Conservation (phyloP, 495 filamentous ascomycete genomes). For the Penicillium robsamsonii region DNA sequence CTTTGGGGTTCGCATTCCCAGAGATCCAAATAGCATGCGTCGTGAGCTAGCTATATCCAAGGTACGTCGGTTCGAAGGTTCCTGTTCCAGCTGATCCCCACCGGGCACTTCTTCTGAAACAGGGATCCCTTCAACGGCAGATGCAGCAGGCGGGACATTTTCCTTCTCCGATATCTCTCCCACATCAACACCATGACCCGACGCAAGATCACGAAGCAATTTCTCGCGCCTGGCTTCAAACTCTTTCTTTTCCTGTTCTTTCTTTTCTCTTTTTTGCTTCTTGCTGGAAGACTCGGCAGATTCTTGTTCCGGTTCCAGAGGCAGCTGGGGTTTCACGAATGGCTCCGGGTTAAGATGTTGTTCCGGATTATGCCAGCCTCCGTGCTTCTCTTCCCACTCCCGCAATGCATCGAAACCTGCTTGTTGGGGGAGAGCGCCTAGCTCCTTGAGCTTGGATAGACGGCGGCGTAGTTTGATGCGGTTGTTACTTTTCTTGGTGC, state of each 20-base stretch:
- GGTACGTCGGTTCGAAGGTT: conserved; percentile 39
- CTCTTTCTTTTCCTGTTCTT: conserved; percentile 31
- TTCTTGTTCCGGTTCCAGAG: conserved; percentile 2
- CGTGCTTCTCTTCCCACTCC: conserved; percentile 33
- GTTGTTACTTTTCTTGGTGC: conserved; percentile 55
- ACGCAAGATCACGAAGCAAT: conserved; percentile 49
- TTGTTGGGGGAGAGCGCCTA: conserved; percentile 46
- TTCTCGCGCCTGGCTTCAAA: conserved; percentile 53
- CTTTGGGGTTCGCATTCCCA: conserved; percentile 67
- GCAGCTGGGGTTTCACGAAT: neutral
- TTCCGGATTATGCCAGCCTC: conserved; percentile 28
- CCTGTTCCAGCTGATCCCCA: conserved; percentile 13
- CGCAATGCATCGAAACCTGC: conserved; percentile 50
- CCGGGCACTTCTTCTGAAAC: conserved; percentile 3
- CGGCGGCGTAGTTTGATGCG: conserved; percentile 49
- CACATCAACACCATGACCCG: conserved; percentile 51
- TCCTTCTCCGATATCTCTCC: conserved; percentile 37
- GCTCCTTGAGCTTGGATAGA: conserved; percentile 48
- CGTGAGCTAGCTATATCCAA: conserved; percentile 65
- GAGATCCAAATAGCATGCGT: conserved; percentile 67
- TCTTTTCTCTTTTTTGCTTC: conserved; percentile 16
- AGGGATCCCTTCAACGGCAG: conserved; percentile 8
- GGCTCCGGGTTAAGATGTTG: neutral
- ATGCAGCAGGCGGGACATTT: conserved; percentile 27
- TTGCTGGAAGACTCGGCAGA: conserved; percentile 13